Percentiles rank a stretch among this genome's conserved stretches.
These are phyloP conservation scores for Phytophthora pini DNA, from an alignment of 352 stramenopile species.

Conservation along the genomic window DNA sequence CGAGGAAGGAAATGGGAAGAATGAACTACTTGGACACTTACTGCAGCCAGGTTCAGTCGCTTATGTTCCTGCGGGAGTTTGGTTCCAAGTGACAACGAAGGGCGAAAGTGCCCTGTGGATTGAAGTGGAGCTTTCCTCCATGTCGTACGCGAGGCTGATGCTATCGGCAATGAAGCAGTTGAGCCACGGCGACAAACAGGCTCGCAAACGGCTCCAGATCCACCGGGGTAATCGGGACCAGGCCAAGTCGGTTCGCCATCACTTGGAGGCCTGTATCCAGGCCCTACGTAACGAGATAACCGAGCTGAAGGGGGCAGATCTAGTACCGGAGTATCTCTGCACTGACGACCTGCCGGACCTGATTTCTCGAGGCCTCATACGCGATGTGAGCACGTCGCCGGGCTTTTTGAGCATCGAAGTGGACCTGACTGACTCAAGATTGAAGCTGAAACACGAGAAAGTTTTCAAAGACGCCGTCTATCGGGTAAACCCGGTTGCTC, in stretches of 20 bases:
- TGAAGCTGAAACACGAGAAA: conserved; percentile 43
- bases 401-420: conserved; percentile 23
- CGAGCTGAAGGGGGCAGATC: conserved; percentile 29
- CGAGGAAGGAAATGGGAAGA: conserved; percentile 6
- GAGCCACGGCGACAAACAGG: conserved; percentile 30
- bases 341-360: conserved; percentile 32
- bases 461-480: conserved; percentile 47
- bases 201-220: conserved; percentile 27
- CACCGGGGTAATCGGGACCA: conserved; percentile 13
- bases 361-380: conserved; percentile 5
- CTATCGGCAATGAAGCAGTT: conserved; percentile 43
- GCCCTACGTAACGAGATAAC: conserved; percentile 19
- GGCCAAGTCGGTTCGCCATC: conserved; percentile 9
- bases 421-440: conserved; percentile 36
- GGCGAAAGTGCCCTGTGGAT: conserved; percentile 43
- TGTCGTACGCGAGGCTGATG: conserved; percentile 34
- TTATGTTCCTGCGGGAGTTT: conserved; percentile 62
- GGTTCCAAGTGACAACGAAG: conserved; percentile 42
- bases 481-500: conserved; percentile 54
- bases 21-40: conserved; percentile 13
- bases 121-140: conserved; percentile 44
- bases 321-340: conserved; percentile 46
- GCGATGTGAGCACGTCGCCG: neutral
- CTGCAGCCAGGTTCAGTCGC: conserved; percentile 49
- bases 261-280: conserved; percentile 30